Evolutionary conservation across 805 yeast genomes (phyloP), one percentile per base, ranked within the genome.

Genomic region (Myxozyma geophila): DNA sequence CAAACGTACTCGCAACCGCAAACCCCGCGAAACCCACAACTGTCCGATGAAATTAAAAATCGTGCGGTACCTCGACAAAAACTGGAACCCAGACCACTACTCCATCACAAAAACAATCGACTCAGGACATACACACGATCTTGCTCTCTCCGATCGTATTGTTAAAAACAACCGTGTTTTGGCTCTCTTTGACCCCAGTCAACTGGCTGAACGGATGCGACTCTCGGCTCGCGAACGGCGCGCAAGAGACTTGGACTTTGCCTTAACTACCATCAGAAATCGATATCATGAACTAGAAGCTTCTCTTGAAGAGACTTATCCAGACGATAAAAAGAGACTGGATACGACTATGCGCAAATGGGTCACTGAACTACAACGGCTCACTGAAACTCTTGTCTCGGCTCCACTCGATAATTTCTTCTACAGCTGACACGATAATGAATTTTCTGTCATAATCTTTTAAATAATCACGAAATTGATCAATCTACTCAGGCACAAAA

Each of bases 311-410:
- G 49, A 37, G 33, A 37, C 36, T 23, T 53, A 44, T 35, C 59
- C 57, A 1, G 47, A 49, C 33, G 66, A 62, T 37, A 62, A 59
- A 21, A 58, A 54, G 41, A 36, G 60, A 19, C 46, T 58, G 23
- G 66, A 62, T 44, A 53, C 59, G n/a, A 44, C 63, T 6, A 58
- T 62, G 63, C 52, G 60, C 19, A 59, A 56, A 44, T 63, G 66
- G 66, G 59, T 62, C 21, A 37, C 17, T 19, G 60, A 62, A 10
- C 44, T 62, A 6, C 62, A 58, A 21, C 53, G 48, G n/a, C 10
- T 60, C 7, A 41, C 53, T 17, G 23, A 40, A 7, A 49, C 37
- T 12, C 44, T 61, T 7, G 33, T 56, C 10, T n/a, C 54, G 2
- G 35, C 53, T 9, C 60, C 64, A 3, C 13, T 50, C 6, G 64